Conservation (phyloP, 257 asterid species). For the Gentiana macrophylla region DNA sequence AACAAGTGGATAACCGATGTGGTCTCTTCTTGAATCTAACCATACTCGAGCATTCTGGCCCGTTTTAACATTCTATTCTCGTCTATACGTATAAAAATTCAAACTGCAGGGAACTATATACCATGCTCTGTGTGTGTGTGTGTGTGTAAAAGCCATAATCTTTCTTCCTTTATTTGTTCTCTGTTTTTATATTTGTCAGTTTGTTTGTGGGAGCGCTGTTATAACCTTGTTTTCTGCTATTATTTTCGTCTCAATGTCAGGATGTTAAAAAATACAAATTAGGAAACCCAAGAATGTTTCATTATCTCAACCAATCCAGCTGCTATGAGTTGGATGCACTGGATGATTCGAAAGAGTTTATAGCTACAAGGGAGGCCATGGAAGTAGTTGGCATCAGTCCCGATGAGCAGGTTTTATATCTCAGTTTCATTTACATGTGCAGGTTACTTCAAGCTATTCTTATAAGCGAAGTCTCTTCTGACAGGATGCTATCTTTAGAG, state of each 20-base stretch:
- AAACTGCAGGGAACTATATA: no score
- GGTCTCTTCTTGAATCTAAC: no score
- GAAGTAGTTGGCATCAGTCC: slow-evolving; percentile 72
- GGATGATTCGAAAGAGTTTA: slow-evolving; percentile 70
- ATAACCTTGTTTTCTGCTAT: neutral
- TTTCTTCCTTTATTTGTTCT: no score
- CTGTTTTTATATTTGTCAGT: no score
- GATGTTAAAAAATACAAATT: slow-evolving; percentile 60
- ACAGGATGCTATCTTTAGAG: slow-evolving; percentile 84
- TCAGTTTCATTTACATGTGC: slow-evolving; percentile 1
- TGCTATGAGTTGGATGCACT: slow-evolving; percentile 54
- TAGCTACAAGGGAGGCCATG: slow-evolving; percentile 77
- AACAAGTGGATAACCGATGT: no score
- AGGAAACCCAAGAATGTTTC: slow-evolving; percentile 57
- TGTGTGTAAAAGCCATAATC: no score
- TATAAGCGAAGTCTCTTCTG: slow-evolving; percentile 13
- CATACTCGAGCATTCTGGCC: no score
- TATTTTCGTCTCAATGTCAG: slow-evolving; percentile 22
- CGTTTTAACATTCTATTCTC: no score
- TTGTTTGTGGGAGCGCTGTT: neutral
- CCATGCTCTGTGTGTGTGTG: no score
- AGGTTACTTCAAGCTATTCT: slow-evolving; percentile 9
- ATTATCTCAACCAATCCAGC: slow-evolving; percentile 75
- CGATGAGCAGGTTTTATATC: slow-evolving; percentile 55
- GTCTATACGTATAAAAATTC: no score